Evolutionary conservation across 2,329 filamentous ascomycete genomes (phyloP).

Genomic region (Penicillium sp.): DNA sequence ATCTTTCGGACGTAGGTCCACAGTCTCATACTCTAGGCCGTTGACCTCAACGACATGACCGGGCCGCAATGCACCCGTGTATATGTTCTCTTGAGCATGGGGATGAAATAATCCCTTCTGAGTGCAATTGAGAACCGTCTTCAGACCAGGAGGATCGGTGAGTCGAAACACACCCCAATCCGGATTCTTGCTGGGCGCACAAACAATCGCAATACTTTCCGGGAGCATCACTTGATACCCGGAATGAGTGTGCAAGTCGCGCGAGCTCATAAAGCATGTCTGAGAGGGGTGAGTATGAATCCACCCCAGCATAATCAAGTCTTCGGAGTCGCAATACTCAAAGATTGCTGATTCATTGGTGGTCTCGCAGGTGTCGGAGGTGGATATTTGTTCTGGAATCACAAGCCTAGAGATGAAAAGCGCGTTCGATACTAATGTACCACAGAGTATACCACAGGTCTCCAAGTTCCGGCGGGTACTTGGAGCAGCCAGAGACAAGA

Average conservation of each 20-base stretch:
- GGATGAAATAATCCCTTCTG: conserved; percentile 83
- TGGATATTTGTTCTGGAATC: conserved; percentile 87
- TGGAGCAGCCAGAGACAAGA: conserved; percentile 69
- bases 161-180: conserved; percentile 91
- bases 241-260: conserved; percentile 89
- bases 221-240: conserved; percentile 96
- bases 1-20: conserved; percentile 55
- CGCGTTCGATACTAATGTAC: conserved; percentile 86
- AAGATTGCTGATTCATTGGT: conserved; percentile 82
- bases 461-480: conserved; percentile 85
- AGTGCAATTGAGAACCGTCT: conserved; percentile 77
- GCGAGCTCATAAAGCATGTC: conserved; percentile 95
- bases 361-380: conserved; percentile 92
- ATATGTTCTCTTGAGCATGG: conserved; percentile 69
- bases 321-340: conserved; percentile 82
- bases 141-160: conserved; percentile 87
- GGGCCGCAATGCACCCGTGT: conserved; percentile 70
- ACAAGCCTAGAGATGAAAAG: conserved; percentile 86
- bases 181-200: conserved; percentile 72
- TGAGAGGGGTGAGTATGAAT: conserved; percentile 97
- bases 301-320: conserved; percentile 88
- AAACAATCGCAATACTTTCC: conserved; percentile 96
- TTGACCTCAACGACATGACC: conserved; percentile 71
- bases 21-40: conserved; percentile 65
- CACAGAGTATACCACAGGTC: conserved; percentile 92